Conservation (phyloP, 306 rosid genomes). For the Boehmeria nivea region DNA sequence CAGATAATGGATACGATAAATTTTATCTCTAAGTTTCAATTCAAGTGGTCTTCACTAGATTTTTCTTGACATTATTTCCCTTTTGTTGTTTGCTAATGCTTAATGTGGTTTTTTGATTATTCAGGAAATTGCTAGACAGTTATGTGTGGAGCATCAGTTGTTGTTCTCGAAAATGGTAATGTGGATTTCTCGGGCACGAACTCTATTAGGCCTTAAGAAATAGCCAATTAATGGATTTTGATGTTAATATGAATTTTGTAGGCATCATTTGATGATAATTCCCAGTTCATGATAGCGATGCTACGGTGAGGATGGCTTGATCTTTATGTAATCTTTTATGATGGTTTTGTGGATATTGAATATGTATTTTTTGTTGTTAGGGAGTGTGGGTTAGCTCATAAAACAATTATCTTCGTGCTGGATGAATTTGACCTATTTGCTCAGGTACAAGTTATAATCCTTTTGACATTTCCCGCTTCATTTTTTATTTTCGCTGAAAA, state of each 20-base stretch:
- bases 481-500: slow-evolving; percentile 12
- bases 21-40: neutral
- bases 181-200: slow-evolving; percentile 10
- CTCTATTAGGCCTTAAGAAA: neutral
- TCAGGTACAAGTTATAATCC: slow-evolving; percentile 50
- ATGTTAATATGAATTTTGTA: slow-evolving; percentile 31
- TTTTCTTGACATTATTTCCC: neutral
- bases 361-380: slow-evolving; percentile 40
- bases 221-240: slow-evolving; percentile 17
- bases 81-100: slow-evolving; percentile 16
- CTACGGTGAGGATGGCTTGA: slow-evolving; percentile 50
- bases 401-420: slow-evolving; percentile 71
- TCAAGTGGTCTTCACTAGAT: neutral
- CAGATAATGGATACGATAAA: too few species aligned
- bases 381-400: slow-evolving; percentile 93
- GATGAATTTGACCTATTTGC: slow-evolving; percentile 96
- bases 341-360: slow-evolving; percentile 15
- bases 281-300: slow-evolving; percentile 87
- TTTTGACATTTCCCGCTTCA: neutral
- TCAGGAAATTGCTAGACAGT: slow-evolving; percentile 94
- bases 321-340: slow-evolving; percentile 5
- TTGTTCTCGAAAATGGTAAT: slow-evolving; percentile 80
- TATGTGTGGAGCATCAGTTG: slow-evolving; percentile 76
- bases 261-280: slow-evolving; percentile 94
- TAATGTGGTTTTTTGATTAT: slow-evolving; percentile 25